phyloP scores from a whole-genome alignment of 1,139 yeast species.

The Candida glucosophila region DNA sequence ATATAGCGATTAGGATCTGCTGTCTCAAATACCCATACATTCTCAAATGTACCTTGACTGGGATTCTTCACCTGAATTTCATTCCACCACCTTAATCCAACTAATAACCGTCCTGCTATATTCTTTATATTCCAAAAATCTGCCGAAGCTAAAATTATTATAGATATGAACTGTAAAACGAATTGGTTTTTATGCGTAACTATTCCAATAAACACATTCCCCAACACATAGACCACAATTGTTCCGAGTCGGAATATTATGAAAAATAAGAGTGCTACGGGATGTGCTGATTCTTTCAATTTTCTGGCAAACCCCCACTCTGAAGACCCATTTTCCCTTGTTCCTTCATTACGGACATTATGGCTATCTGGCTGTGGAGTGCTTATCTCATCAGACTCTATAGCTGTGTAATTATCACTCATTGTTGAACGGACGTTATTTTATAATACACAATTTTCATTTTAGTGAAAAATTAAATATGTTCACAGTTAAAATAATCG shows the following conservation, averaged over 20 bases:
- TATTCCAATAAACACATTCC: slow-evolving; percentile 47
- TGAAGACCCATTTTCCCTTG: too few relatives aligned
- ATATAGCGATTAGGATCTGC: slow-evolving; percentile 76
- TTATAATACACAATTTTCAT: slow-evolving; percentile 1
- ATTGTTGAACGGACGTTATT: slow-evolving; percentile 1
- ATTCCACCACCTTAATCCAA: slow-evolving; percentile 95
- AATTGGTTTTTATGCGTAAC: slow-evolving; percentile 42
- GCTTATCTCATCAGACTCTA: slow-evolving; percentile 19
- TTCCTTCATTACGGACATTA: too few relatives aligned
- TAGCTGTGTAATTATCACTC: slow-evolving; percentile 14
- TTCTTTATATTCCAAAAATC: slow-evolving; percentile 95
- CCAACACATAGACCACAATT: slow-evolving; percentile 58
- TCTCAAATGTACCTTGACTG: slow-evolving; percentile 48
- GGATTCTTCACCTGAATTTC: slow-evolving; percentile 39
- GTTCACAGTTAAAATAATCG: too few relatives aligned
- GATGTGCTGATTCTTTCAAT: slow-evolving; percentile 65
- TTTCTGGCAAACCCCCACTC: too few relatives aligned
- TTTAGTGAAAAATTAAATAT: neutral
- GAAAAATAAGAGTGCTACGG: slow-evolving; percentile 61
- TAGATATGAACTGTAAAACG: slow-evolving; percentile 69
- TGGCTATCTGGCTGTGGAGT: slow-evolving; percentile 2
- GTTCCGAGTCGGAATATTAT: slow-evolving; percentile 59
- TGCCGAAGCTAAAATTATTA: slow-evolving; percentile 68
- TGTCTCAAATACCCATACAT: slow-evolving; percentile 84
- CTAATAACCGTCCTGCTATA: slow-evolving; percentile 79